Base-by-base conservation (phyloP, 2,329 filamentous ascomycete species). In the Drechslerella coelobrocha region DNA sequence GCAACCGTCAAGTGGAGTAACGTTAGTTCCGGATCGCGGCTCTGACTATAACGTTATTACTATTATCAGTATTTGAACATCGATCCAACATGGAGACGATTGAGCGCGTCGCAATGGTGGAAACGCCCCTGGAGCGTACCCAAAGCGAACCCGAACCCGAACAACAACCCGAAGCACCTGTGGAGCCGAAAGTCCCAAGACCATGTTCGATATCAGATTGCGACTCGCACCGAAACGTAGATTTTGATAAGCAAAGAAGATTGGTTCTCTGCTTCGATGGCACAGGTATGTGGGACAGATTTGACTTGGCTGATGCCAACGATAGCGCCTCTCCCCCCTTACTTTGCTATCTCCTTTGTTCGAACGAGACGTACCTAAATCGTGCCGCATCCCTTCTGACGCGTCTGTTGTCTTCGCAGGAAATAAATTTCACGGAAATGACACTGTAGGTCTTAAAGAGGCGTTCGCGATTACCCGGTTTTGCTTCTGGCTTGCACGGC, bases 191-290 rank as follows among this genome's bases (percentile, higher is more conserved):
- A 62, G 31, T 53, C 53, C 29, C 59, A 71, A 45, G 48, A 53
- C 66, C 66, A 23, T 63, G 51, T 2, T 71, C 66, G 2, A 71
- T 71, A 23, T 71, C 66, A 21, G 63, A 52, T 14, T 71, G 66
- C 54, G 59, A 71, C 19, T 61, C 56, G 4, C 66, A 71, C 41
- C 53, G 52, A 21, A 10, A 63, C 26, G 53, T 71, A 10, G 66
- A 71, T 21, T 63, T 71, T 29, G 23, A 39, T 19, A 73, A 73
- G 31, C 61, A 73, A 47, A 80, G 78, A 74, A 81, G 82, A 72
- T 78, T 83, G 14, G 75, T 83, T 3, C 77, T 83, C 12, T 83
- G 81, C 74, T 83, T 83, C 52, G 82, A 83, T 63, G 82, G 82
- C 29, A 83, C 81, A 1, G 82, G 82, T 2, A 82, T 82, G 69